Conservation (phyloP, 441 rosid species). For the Eruca vesicaria region DNA sequence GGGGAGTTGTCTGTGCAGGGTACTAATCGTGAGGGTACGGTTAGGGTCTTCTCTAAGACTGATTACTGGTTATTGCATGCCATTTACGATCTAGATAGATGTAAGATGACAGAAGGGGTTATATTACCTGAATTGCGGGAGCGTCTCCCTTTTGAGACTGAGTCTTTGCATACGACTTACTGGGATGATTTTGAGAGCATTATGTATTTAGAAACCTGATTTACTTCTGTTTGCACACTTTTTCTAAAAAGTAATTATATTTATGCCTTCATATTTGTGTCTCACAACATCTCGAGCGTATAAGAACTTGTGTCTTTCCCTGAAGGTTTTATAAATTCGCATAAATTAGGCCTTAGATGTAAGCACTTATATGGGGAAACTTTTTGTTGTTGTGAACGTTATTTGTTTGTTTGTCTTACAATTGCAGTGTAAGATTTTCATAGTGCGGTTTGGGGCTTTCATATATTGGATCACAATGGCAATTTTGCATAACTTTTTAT, state of each 20-base stretch:
- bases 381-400: too few relatives aligned
- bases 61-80: neutral
- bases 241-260: neutral
- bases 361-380: too few relatives aligned
- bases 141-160: neutral
- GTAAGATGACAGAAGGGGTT: neutral
- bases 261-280: neutral
- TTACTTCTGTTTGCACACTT: neutral
- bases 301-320: neutral
- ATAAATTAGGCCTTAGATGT: too few relatives aligned
- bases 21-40: neutral
- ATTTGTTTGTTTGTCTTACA: neutral
- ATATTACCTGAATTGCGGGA: neutral
- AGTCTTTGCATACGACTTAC: conserved; percentile 2
- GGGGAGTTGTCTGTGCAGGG: neutral
- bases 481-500: too few relatives aligned
- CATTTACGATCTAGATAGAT: neutral
- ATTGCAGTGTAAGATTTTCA: neutral
- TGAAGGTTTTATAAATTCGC: too few relatives aligned
- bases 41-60: neutral
- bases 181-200: conserved; percentile 1
- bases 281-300: too few relatives aligned
- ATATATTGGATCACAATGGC: neutral
- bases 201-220: neutral
- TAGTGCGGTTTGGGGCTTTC: neutral